Base-by-base conservation (phyloP, 768 basidiomycete species). In the Trichaptum fuscoviolaceum region DNA sequence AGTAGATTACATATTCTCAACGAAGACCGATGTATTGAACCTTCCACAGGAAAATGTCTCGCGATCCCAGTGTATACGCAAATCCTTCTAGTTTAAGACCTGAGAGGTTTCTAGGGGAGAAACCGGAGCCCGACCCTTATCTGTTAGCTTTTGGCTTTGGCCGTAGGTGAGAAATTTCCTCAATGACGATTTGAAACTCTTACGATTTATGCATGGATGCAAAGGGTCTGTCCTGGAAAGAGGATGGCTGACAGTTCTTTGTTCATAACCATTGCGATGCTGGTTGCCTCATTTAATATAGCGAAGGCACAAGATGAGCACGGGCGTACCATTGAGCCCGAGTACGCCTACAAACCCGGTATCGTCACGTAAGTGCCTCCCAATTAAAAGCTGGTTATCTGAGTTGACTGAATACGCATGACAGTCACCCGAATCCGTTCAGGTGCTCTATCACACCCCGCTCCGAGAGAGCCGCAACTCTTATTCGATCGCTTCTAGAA, bases 381-480 rank as follows among this genome's bases (percentile, higher is more conserved):
- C 15, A 15, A 25, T 15, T 30, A 8, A 30, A 30, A 2, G 4
- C 30, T 30, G 2, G 30, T 30, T 8, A 25, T 34, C 24, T 17
- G 30, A 25, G 10, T 17, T 61, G 8, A 25, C 15, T 12, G 3
- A 12, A 24, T 17, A 25, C 30, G 2, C 23, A 15, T 52, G 2
- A 3, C 2, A 61, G 59, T 9, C 35, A 30, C 35, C n/a, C 26
- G 15, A 25, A 2, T 15, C 63, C 63, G 3, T 63, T 63, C 63
- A 63, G 4, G 18, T 63, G n/a, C 63, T 27, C 25, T 25, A 35
- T 63, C 15, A 63, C 63, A 3, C 63, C 63, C 1, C 63, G 63
- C 15, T 34, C 63, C 15, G 25, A 25, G 12, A 34, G 9, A 24
- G 15, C 59, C 15, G 59, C 9, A 17, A 9, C 3, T 1, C 12